Evolutionary conservation across 805 yeast genomes (phyloP).

Genomic region (Lipomyces sp.): DNA sequence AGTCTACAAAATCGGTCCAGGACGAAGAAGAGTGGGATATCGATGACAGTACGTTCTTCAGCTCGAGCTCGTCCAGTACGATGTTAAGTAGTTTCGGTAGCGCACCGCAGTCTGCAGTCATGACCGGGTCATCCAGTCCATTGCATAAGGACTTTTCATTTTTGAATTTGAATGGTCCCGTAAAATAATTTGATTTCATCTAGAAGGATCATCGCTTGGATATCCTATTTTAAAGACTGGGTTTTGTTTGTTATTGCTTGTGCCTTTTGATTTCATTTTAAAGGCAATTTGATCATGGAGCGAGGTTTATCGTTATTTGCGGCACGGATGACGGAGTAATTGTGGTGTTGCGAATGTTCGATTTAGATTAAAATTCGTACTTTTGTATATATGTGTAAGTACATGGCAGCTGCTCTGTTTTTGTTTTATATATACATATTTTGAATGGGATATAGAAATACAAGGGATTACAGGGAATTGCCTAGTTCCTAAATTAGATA

Average conservation of each 20-base stretch:
- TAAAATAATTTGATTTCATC: constrained; percentile 3
- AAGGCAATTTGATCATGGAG: background rate
- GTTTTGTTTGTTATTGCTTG: too few relatives aligned
- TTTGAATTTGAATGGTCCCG: constrained; percentile 15
- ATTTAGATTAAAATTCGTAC: background rate
- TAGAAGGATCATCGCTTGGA: background rate
- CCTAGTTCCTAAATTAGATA: background rate
- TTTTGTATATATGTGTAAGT: background rate
- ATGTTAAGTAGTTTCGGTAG: constrained; percentile 24
- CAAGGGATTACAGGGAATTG: background rate
- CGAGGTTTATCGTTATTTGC: background rate
- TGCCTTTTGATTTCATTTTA: background rate
- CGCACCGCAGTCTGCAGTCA: constrained; percentile 33
- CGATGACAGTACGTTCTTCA: constrained; percentile 35
- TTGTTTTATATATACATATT: background rate
- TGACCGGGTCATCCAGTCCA: constrained; percentile 35
- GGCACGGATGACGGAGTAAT: background rate
- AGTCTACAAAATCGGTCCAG: constrained; percentile 27
- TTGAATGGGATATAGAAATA: background rate
- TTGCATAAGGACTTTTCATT: constrained; percentile 32
- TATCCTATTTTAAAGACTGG: background rate
- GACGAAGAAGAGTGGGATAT: constrained; percentile 36
- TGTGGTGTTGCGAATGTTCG: background rate
- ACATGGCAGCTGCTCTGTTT: background rate
- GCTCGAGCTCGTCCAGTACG: constrained; percentile 23